These are phyloP conservation scores for Wickerhamiella australiensis DNA, from an alignment of 805 yeast genomes.

Conservation along the genomic window DNA sequence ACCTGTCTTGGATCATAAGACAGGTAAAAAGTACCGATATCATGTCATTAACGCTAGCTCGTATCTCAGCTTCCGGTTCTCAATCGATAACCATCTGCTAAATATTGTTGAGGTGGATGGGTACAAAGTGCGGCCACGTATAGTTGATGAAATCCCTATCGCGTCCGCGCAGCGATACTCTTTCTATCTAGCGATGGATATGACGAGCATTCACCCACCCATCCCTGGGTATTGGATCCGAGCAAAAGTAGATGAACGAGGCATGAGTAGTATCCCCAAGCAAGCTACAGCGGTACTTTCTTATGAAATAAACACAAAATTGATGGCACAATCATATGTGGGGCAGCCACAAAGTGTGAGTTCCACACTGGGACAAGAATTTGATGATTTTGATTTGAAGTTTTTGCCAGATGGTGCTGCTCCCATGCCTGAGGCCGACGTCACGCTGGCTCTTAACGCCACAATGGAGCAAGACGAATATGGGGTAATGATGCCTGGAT, in stretches of 20 bases:
- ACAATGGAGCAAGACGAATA: constrained; percentile 7
- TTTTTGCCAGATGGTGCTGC: not conserved
- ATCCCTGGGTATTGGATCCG: constrained; percentile 18
- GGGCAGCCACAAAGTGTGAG: not conserved
- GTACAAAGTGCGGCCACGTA: constrained; percentile 21
- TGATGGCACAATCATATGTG: not conserved
- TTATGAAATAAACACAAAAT: not conserved
- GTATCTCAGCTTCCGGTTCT: constrained; percentile 26
- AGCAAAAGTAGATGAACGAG: not conserved
- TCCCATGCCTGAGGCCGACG: not conserved
- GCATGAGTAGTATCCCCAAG: not conserved
- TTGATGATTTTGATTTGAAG: constrained; percentile 1
- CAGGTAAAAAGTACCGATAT: constrained; percentile 18
- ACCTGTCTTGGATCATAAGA: constrained; percentile 12
- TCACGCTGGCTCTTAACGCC: not conserved
- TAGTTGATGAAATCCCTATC: constrained; percentile 22
- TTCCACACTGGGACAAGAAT: not conserved
- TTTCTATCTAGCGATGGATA: constrained; percentile 27
- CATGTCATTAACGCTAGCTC: constrained; percentile 28
- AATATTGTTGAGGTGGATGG: constrained; percentile 30
- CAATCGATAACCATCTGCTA: constrained; percentile 25
- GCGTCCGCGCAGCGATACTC: constrained; percentile 77
- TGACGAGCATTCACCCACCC: not conserved
- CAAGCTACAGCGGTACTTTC: not conserved
- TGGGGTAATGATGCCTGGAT: constrained; percentile 1